These are phyloP conservation scores for Solanum pennellii DNA, from an alignment of 257 asterid genomes.

Conservation along the genomic window DNA sequence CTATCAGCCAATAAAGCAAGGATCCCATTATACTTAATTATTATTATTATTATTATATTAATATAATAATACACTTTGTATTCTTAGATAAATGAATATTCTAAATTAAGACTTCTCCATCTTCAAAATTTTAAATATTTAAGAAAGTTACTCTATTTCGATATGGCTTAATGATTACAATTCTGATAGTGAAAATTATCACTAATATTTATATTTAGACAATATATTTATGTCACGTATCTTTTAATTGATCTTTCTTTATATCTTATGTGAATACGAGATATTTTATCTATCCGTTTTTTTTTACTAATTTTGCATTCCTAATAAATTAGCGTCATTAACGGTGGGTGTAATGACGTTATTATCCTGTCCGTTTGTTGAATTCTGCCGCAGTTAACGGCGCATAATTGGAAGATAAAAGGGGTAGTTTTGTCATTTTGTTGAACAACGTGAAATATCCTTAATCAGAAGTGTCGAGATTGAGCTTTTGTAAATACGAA, in stretches of 20 bases:
- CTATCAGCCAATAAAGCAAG: neutral
- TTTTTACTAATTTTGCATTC: neutral
- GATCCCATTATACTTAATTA: neutral
- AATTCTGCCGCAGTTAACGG: conserved; percentile 8
- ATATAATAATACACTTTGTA: neutral
- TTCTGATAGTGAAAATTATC: neutral
- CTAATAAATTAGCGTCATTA: neutral
- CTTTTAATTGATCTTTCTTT: fast-evolving
- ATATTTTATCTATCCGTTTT: neutral
- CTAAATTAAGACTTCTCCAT: neutral
- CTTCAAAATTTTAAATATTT: too few species aligned
- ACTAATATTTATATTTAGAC: fast-evolving
- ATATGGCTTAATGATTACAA: neutral
- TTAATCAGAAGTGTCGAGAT: neutral
- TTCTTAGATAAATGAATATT: too few species aligned
- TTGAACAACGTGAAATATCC: neutral
- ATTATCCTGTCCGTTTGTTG: conserved; percentile 4
- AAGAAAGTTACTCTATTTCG: neutral
- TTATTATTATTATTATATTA: too few species aligned
- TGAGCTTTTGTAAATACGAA: fast-evolving
- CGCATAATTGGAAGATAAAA: neutral
- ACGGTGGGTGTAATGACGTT: conserved; percentile 8
- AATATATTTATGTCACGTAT: neutral
- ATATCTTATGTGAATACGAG: fast-evolving
- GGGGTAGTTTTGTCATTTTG: conserved; percentile 12